phyloP scores from a whole-genome alignment of 257 asterid genomes.

The Buddleja alternifolia region DNA sequence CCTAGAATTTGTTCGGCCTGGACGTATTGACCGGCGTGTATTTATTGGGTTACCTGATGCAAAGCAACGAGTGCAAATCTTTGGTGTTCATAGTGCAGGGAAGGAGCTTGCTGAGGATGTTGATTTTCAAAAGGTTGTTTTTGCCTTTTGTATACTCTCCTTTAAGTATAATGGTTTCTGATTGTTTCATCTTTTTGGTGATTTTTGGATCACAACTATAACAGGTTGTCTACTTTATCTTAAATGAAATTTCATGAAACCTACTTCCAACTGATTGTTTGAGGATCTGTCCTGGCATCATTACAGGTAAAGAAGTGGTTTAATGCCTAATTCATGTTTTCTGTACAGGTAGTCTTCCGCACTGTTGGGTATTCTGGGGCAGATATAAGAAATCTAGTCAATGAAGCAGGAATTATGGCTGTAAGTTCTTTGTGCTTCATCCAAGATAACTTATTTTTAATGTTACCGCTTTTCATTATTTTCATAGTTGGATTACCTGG shows the following conservation, averaged over 20 bases:
- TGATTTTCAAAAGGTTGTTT: constrained; percentile 77
- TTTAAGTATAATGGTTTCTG: neutral
- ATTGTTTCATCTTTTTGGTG: constrained; percentile 19
- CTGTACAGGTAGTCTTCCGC: constrained; percentile 90
- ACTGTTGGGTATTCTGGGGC: constrained; percentile 99
- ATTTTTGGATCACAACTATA: constrained; percentile 16
- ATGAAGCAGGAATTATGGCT: constrained; percentile 97
- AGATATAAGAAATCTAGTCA: constrained; percentile 89
- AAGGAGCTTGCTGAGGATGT: constrained; percentile 83
- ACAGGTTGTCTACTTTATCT: constrained; percentile 12
- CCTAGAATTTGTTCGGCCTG: constrained; percentile 80
- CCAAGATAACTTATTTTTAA: constrained; percentile 20
- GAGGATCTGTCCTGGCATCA: constrained; percentile 10
- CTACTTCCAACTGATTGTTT: constrained; percentile 18
- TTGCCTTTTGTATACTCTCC: constrained; percentile 24
- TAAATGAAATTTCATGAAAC: constrained; percentile 7
- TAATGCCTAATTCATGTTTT: constrained; percentile 15
- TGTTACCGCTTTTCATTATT: constrained; percentile 10
- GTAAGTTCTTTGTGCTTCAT: constrained; percentile 57
- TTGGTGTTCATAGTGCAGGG: constrained; percentile 95
- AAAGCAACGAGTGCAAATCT: constrained; percentile 87
- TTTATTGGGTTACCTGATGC: constrained; percentile 96
- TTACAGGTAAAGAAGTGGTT: neutral
- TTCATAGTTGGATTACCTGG: constrained; percentile 6
- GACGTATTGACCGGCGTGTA: constrained; percentile 96